Percentiles rank a stretch among this genome's conserved stretches.
phyloP scores from a whole-genome alignment of 2,329 filamentous ascomycete genomes.

The Onygena corvina region DNA sequence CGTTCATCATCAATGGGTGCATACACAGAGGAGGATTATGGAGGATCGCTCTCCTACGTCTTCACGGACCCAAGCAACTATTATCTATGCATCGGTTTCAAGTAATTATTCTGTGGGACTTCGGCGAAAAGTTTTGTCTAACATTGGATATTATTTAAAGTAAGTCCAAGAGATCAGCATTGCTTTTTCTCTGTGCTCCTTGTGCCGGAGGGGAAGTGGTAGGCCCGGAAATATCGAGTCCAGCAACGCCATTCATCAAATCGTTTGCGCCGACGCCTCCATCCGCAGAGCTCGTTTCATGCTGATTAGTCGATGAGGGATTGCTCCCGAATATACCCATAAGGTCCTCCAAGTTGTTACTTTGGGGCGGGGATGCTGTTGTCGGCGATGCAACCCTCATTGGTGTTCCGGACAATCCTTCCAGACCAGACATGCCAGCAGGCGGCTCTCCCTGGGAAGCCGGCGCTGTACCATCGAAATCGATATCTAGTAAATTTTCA shows the following conservation, averaged over 20 bases:
- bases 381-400: slow-evolving; percentile 38
- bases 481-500: slow-evolving; percentile 91
- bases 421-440: slow-evolving; percentile 53
- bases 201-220: slow-evolving; percentile 17
- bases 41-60: too few relatives aligned
- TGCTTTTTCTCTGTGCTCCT: slow-evolving; percentile 35
- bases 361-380: slow-evolving; percentile 23
- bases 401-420: slow-evolving; percentile 46
- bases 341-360: slow-evolving; percentile 67
- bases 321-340: slow-evolving; percentile 52
- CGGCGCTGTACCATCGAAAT: slow-evolving; percentile 85
- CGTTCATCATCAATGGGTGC: too few relatives aligned
- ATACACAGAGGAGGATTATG: too few relatives aligned
- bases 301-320: slow-evolving; percentile 13
- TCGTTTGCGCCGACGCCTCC: slow-evolving; percentile 33
- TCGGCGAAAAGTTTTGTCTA: neutral
- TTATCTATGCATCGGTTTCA: too few relatives aligned
- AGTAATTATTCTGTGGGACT: too few relatives aligned
- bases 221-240: slow-evolving; percentile 57
- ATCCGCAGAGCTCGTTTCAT: slow-evolving; percentile 24
- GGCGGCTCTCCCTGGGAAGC: slow-evolving; percentile 61
- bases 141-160: slow-evolving; percentile 31
- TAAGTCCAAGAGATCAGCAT: slow-evolving; percentile 45
- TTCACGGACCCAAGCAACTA: too few relatives aligned
- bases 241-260: slow-evolving; percentile 73